These are phyloP conservation scores for Candida freyschussii DNA, from an alignment of 1,139 yeast species.

Conservation along the genomic window DNA sequence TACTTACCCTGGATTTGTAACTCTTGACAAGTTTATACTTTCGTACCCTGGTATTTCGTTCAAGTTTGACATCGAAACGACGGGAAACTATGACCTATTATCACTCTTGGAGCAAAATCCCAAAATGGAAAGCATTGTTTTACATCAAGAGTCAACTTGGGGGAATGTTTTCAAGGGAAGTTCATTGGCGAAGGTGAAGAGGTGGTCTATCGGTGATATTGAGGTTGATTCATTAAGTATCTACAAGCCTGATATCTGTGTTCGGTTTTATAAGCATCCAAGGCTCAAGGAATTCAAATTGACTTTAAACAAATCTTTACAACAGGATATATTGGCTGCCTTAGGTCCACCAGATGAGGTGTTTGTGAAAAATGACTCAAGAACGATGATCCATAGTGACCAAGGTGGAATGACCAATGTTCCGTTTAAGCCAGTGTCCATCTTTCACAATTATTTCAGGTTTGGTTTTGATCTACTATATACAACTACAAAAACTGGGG, in stretches of 20 bases:
- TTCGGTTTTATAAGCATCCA: conserved; percentile 30
- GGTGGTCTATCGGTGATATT: conserved; percentile 2
- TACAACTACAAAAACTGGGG: conserved; percentile 25
- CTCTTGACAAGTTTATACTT: conserved; percentile 29
- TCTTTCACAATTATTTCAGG: conserved; percentile 51
- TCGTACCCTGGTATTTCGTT: conserved; percentile 56
- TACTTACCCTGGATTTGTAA: conserved; percentile 47
- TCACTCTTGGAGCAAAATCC: conserved; percentile 12
- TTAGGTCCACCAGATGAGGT: conserved; percentile 58
- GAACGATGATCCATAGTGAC: conserved; percentile 36
- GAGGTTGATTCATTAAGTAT: conserved; percentile 9
- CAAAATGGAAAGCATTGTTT: conserved; percentile 9
- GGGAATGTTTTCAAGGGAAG: too few relatives aligned
- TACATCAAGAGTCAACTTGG: too few relatives aligned
- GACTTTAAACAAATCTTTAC: conserved; percentile 38
- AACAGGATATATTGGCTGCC: conserved; percentile 42
- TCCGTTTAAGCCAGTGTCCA: conserved; percentile 3
- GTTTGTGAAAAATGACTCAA: conserved; percentile 44
- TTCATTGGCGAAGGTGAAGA: too few relatives aligned
- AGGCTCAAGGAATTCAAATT: conserved; percentile 4
- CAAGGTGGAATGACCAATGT: too few relatives aligned
- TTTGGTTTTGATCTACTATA: conserved; percentile 52
- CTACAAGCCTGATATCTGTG: background rate
- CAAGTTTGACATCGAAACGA: conserved; percentile 10
- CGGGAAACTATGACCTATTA: conserved; percentile 4